Evolutionary conservation across 108 stramenopile genomes (phyloP), one percentile per base, ranked within the genome.

Genomic region (Skeletonema grethae): DNA sequence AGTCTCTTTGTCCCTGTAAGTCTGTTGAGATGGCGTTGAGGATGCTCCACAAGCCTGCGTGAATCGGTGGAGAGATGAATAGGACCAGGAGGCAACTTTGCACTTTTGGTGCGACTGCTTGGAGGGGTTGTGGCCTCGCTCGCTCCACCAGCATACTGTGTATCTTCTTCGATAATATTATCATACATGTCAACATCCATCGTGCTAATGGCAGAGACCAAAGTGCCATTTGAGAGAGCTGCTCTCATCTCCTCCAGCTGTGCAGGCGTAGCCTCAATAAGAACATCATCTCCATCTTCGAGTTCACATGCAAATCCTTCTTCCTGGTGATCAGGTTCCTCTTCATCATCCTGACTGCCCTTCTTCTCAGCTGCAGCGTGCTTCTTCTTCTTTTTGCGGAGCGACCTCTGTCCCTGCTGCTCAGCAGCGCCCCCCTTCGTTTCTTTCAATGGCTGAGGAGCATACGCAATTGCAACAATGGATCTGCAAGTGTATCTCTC

Each of bases 271-370:
- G 66, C 77, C 15, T 58, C 20, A 67, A 78, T 66, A 6, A 72
- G 58, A 13, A 31, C 11, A 43, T 28, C 20, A 2, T 16, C 4
- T 12, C 72, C 77, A 73, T 31, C 50, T 1, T 61, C 20, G 8
- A 61, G 61, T 64, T 76, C 67, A 43, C 75, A 76, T 6, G 64
- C 48, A 53, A 76, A 76, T 50, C 63, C 62, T 58, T 76, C 75
- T 16, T 61, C 75, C 8, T 59, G 31, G 12, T 35, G n/a, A 11
- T 24, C 9, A 0, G 0, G 0, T 57, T 57, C 56, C 9, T 57
- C 25, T 9, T 24, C 12, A 11, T n/a, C 56, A 38, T 10, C 10
- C 36, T 1, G 25, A 28, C 25, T 28, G 10, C 36, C 1, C 2
- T 9, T 38, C 36, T 9, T 11, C 8, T 38, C 10, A 38, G 36